Evolutionary conservation across 2,329 filamentous ascomycete genomes (phyloP).

Genomic region (Epichloe bromicola): DNA sequence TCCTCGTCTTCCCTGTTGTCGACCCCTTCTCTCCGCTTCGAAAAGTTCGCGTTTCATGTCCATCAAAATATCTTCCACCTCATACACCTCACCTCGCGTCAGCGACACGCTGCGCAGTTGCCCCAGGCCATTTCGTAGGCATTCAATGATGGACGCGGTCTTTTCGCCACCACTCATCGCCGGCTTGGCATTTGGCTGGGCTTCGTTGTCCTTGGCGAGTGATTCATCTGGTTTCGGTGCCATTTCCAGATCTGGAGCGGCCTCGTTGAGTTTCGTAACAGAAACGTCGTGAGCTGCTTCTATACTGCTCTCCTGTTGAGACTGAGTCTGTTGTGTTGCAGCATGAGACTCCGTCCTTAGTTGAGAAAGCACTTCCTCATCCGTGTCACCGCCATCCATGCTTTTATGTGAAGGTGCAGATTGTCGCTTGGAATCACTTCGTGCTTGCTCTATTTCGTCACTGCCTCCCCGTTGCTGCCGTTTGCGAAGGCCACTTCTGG

Average conservation of each 20-base stretch:
- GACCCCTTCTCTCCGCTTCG: constrained; percentile 50
- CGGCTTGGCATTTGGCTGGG: constrained; percentile 4
- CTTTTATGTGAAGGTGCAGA: constrained; percentile 1
- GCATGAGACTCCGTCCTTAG: constrained; percentile 27
- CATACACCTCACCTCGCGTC: constrained; percentile 50
- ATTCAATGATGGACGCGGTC: constrained; percentile 16
- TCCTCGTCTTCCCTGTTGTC: constrained; percentile 1
- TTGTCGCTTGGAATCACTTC: constrained; percentile 6
- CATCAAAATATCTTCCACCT: constrained; percentile 68
- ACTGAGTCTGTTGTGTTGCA: constrained; percentile 21
- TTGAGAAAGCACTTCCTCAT: constrained; percentile 29
- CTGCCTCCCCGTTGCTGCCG: constrained; percentile 5
- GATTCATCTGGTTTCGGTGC: not conserved
- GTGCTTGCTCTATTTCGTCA: not conserved
- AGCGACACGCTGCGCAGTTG: constrained; percentile 47
- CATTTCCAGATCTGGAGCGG: not conserved
- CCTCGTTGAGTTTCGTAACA: not conserved
- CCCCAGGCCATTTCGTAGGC: constrained; percentile 31
- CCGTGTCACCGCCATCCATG: constrained; percentile 21
- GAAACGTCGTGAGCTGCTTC: not conserved
- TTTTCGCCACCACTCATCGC: constrained; percentile 5
- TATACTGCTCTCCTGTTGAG: constrained; percentile 7
- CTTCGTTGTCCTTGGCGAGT: constrained; percentile 1
- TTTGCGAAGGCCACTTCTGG: constrained; percentile 10
- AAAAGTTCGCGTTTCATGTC: constrained; percentile 65